Evolutionary conservation across 1,139 yeast species (phyloP).

Genomic region (Kazachstania sp.): DNA sequence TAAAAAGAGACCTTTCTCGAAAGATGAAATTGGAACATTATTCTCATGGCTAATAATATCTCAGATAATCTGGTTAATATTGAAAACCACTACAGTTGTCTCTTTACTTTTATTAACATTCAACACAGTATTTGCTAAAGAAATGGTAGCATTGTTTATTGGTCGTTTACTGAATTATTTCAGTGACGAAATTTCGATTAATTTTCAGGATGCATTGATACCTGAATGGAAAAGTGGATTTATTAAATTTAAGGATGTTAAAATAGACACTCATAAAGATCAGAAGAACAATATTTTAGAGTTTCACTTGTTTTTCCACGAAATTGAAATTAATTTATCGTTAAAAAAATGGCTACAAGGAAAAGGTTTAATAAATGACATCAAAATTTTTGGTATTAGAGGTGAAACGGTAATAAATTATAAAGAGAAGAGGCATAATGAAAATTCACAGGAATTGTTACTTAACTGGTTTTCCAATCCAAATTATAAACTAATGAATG

Average conservation of each 20-base stretch:
- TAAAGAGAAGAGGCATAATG: background rate
- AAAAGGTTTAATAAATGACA: conserved; percentile 53
- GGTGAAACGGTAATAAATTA: conserved; percentile 37
- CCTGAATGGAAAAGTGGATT: conserved; percentile 49
- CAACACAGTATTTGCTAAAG: conserved; percentile 35
- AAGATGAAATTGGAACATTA: conserved; percentile 51
- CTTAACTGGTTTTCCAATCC: conserved; percentile 31
- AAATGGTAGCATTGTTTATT: conserved; percentile 32
- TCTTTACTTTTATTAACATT: conserved; percentile 44
- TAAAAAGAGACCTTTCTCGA: conserved; percentile 37
- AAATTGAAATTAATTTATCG: conserved; percentile 50
- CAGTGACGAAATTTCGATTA: conserved; percentile 34
- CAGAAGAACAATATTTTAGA: conserved; percentile 12
- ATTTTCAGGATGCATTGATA: conserved; percentile 38
- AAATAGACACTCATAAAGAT: conserved; percentile 29
- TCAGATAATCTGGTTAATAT: conserved; percentile 39
- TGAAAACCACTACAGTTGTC: conserved; percentile 60
- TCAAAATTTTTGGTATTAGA: conserved; percentile 53
- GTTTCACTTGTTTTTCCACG: conserved; percentile 40
- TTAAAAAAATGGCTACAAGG: conserved; percentile 65
- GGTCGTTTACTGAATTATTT: conserved; percentile 31
- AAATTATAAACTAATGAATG: conserved; percentile 37
- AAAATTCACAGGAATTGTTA: conserved; percentile 22
- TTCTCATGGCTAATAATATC: conserved; percentile 35
- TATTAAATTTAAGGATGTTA: conserved; percentile 49